These are phyloP conservation scores for Conticribra guillardii DNA, from an alignment of 108 stramenopile species.

Conservation along the genomic window DNA sequence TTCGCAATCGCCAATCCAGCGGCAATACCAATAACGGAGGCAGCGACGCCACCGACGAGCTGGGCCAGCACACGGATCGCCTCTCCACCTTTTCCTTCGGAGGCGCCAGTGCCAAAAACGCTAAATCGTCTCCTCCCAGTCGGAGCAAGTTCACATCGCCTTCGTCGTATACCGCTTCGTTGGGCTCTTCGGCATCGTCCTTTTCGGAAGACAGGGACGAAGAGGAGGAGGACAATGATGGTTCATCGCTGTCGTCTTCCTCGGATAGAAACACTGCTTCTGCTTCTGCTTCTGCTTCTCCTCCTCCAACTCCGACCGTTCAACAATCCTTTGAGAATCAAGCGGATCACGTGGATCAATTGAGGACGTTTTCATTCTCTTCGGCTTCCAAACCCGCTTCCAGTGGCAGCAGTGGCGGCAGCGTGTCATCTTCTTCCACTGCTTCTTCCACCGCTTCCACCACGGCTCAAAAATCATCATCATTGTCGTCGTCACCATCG, in stretches of 20 bases:
- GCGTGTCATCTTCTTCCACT: background rate
- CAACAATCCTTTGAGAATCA: background rate
- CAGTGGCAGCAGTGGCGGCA: constrained; percentile 8
- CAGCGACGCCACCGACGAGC: constrained; percentile 13
- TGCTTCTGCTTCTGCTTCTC: too few species aligned
- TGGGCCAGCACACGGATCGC: constrained; percentile 16
- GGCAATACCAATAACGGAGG: background rate
- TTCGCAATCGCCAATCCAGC: constrained; percentile 12
- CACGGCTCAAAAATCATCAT: background rate
- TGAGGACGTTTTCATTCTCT: constrained; percentile 29
- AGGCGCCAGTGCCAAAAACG: background rate
- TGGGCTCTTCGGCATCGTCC: background rate
- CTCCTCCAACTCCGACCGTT: background rate
- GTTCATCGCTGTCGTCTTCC: too few species aligned
- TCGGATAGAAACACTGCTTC: too few species aligned
- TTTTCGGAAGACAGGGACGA: too few species aligned
- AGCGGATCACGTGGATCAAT: constrained; percentile 7
- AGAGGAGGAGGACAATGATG: too few species aligned
- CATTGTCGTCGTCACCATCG: constrained; percentile 24
- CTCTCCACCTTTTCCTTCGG: constrained; percentile 1
- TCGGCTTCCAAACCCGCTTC: background rate
- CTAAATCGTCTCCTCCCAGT: background rate
- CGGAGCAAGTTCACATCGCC: background rate
- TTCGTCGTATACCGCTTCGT: background rate
- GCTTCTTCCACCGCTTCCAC: background rate